These are phyloP conservation scores for Cucurbita maxima DNA, from an alignment of 306 rosid species.

Conservation along the genomic window DNA sequence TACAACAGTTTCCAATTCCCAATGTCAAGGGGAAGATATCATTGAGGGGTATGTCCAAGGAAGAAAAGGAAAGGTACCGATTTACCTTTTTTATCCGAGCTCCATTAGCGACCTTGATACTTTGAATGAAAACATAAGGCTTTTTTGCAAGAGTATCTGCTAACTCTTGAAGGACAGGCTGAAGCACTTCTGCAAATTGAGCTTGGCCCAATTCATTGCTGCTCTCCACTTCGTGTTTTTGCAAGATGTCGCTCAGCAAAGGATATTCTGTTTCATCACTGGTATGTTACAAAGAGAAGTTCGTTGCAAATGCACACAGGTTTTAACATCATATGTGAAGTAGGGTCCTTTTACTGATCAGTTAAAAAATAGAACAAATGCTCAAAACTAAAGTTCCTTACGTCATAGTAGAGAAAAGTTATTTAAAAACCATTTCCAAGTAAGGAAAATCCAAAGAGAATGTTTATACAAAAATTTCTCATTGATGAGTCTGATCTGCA, in stretches of 20 bases:
- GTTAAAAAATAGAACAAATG: neutral
- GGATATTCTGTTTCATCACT: slow-evolving; percentile 56
- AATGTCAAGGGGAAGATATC: neutral
- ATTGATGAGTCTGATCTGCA: neutral
- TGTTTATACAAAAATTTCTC: neutral
- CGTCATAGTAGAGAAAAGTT: neutral
- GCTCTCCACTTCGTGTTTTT: slow-evolving; percentile 51
- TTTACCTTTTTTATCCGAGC: slow-evolving; percentile 66
- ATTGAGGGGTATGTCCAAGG: neutral
- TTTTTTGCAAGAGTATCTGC: slow-evolving; percentile 54
- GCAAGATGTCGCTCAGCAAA: slow-evolving; percentile 48
- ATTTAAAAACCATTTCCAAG: neutral
- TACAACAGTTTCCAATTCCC: neutral
- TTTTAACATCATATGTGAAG: neutral
- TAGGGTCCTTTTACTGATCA: neutral
- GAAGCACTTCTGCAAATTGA: slow-evolving; percentile 86
- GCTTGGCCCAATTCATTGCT: slow-evolving; percentile 84
- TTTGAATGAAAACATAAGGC: slow-evolving; percentile 36
- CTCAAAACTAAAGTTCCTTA: neutral
- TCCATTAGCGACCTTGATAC: slow-evolving; percentile 48
- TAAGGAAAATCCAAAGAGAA: neutral
- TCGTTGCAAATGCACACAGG: neutral
- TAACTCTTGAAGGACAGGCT: slow-evolving; percentile 68
- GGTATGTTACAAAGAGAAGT: neutral
- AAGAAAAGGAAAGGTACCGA: neutral